These are phyloP conservation scores for Exsudoporus frostii DNA, from an alignment of 768 basidiomycete genomes.

Conservation along the genomic window DNA sequence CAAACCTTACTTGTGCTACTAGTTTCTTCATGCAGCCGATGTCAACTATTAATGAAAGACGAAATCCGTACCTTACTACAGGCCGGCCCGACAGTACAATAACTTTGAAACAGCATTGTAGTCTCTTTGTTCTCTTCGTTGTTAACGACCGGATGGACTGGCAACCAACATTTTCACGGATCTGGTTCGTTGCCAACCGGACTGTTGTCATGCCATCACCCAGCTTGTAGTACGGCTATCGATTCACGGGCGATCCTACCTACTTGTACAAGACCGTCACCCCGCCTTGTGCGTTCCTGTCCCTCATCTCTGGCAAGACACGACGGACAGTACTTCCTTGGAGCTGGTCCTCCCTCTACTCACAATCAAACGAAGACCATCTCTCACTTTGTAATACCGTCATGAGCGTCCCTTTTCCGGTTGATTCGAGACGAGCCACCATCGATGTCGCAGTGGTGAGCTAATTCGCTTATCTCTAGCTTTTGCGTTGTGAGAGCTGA, in stretches of 20 bases:
- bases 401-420: conserved; percentile 16
- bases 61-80: background rate
- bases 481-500: background rate
- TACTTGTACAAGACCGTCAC: background rate
- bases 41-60: background rate
- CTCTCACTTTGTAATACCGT: background rate
- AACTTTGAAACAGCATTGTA: too few species aligned
- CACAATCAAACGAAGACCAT: background rate
- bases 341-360: conserved; percentile 24
- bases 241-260: background rate
- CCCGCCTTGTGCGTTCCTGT: background rate
- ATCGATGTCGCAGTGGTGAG: conserved; percentile 28
- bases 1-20: background rate
- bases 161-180: background rate
- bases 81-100: too few species aligned
- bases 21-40: background rate
- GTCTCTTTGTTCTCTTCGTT: background rate
- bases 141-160: background rate
- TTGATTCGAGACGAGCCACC: conserved; percentile 11
- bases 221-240: background rate
- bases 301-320: background rate
- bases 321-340: conserved; percentile 2
- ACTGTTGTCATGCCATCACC: conserved; percentile 22
- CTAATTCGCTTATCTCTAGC: background rate
- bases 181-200: conserved; percentile 7